Evolutionary conservation across 2,329 filamentous ascomycete genomes (phyloP).

Genomic region (Gaeumannomyces tritici): DNA sequence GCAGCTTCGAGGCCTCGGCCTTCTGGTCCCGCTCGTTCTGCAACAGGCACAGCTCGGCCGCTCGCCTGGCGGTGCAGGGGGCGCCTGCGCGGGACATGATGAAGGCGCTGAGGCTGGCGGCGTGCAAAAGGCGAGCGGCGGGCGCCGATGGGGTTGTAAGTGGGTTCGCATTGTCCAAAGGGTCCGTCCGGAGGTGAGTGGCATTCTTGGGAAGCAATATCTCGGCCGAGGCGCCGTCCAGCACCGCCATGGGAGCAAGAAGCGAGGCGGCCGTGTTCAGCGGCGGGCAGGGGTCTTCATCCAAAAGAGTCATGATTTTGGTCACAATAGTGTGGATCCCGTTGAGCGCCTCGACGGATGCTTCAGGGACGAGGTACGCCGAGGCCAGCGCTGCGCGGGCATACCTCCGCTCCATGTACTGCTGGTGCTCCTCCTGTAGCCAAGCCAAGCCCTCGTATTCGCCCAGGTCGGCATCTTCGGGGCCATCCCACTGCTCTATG

Average conservation of each 20-base stretch:
- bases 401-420: conserved; percentile 53
- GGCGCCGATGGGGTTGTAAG: conserved; percentile 51
- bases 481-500: conserved; percentile 65
- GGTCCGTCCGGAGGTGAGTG: conserved; percentile 35
- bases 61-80: conserved; percentile 40
- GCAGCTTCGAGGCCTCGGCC: conserved; percentile 45
- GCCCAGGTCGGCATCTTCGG: conserved; percentile 59
- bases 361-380: conserved; percentile 56
- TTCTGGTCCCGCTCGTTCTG: conserved; percentile 57
- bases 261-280: conserved; percentile 36
- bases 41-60: conserved; percentile 54
- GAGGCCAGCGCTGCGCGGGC: conserved; percentile 58
- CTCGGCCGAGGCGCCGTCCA: conserved; percentile 8
- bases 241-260: conserved; percentile 27
- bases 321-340: conserved; percentile 51
- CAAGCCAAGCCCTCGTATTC: conserved; percentile 41
- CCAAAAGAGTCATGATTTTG: conserved; percentile 50
- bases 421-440: conserved; percentile 50
- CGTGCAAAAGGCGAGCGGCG: conserved; percentile 51
- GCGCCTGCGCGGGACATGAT: conserved; percentile 42
- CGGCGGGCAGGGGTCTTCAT: conserved; percentile 46
- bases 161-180: conserved; percentile 51
- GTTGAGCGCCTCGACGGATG: conserved; percentile 46
- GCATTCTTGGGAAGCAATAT: conserved; percentile 30
- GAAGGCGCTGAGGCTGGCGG: conserved; percentile 52